Percentiles rank a stretch among this genome's conserved stretches.
phyloP scores from a whole-genome alignment of 768 basidiomycete species.

The Mycena pura region DNA sequence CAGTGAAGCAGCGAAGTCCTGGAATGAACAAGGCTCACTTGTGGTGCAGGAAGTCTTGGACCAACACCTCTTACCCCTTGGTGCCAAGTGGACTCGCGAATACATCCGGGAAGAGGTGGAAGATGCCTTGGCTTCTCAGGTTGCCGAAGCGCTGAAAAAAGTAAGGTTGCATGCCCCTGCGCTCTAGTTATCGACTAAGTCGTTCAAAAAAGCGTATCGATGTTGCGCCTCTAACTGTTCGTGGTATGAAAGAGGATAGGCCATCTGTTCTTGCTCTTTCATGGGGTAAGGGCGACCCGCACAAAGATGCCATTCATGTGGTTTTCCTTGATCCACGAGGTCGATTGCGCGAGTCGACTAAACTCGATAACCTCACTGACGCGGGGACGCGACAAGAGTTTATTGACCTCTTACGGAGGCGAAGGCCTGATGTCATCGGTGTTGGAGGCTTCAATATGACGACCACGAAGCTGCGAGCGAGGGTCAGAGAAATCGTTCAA shows the following conservation, averaged over 20 bases:
- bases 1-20: constrained; percentile 83
- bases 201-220: constrained; percentile 70
- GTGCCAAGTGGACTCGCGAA: constrained; percentile 88
- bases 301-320: constrained; percentile 85
- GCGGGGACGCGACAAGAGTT: constrained; percentile 74
- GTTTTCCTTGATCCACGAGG: constrained; percentile 90
- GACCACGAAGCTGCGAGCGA: constrained; percentile 71
- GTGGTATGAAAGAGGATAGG: constrained; percentile 73
- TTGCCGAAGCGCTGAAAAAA: constrained; percentile 70
- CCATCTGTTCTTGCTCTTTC: constrained; percentile 88
- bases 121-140: constrained; percentile 75
- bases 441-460: constrained; percentile 89
- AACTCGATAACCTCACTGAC: constrained; percentile 87
- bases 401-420: constrained; percentile 78
- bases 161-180: constrained; percentile 48
- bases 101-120: constrained; percentile 91
- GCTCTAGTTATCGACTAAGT: constrained; percentile 21
- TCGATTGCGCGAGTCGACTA: constrained; percentile 87
- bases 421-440: constrained; percentile 87
- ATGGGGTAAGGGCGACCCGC: constrained; percentile 94
- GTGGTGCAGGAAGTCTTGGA: constrained; percentile 83
- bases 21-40: constrained; percentile 86
- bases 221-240: constrained; percentile 73
- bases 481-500: constrained; percentile 64
- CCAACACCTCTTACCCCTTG: constrained; percentile 83